Evolutionary conservation across 2,329 filamentous ascomycete species (phyloP).

Genomic region (Elsinoe australis): DNA sequence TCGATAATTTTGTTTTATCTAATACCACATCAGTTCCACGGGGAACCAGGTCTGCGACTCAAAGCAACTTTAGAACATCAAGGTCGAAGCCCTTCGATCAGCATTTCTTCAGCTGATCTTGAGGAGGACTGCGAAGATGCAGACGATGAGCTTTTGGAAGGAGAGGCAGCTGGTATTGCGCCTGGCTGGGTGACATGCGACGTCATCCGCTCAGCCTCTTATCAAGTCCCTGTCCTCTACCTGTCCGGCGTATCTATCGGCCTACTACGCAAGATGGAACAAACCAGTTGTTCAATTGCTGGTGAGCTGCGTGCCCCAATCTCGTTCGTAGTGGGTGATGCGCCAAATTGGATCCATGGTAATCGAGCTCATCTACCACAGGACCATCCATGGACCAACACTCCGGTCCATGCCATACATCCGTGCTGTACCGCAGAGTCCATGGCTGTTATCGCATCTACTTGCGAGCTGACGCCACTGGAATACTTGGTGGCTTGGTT

Average conservation of each 20-base stretch:
- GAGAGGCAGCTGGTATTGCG: background rate
- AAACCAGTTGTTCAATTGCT: background rate
- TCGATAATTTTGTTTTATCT: too few relatives aligned
- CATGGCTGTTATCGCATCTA: slow-evolving; percentile 57
- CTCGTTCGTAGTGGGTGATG: background rate
- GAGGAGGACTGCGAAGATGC: too few relatives aligned
- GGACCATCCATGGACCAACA: slow-evolving; percentile 74
- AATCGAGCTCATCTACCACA: slow-evolving; percentile 29
- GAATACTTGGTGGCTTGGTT: slow-evolving; percentile 84
- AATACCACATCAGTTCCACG: too few relatives aligned
- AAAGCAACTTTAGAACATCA: too few relatives aligned
- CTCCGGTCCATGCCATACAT: slow-evolving; percentile 83
- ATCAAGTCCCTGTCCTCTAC: slow-evolving; percentile 41
- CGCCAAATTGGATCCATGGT: background rate
- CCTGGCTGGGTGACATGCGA: slow-evolving; percentile 23
- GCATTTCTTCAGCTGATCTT: too few relatives aligned
- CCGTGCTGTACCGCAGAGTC: slow-evolving; percentile 82
- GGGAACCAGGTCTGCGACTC: too few relatives aligned
- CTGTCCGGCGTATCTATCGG: slow-evolving; percentile 19
- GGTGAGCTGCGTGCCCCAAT: background rate
- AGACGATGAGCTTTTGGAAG: background rate
- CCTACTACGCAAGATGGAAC: background rate
- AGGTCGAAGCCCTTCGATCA: too few relatives aligned
- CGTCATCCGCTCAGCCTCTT: slow-evolving; percentile 38
- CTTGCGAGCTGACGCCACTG: slow-evolving; percentile 38